A percentile compares a stretch with the other conserved stretches of the same genome.
Conservation (phyloP, 2,329 filamentous ascomycete genomes). For the Xylariaceae sp. region DNA sequence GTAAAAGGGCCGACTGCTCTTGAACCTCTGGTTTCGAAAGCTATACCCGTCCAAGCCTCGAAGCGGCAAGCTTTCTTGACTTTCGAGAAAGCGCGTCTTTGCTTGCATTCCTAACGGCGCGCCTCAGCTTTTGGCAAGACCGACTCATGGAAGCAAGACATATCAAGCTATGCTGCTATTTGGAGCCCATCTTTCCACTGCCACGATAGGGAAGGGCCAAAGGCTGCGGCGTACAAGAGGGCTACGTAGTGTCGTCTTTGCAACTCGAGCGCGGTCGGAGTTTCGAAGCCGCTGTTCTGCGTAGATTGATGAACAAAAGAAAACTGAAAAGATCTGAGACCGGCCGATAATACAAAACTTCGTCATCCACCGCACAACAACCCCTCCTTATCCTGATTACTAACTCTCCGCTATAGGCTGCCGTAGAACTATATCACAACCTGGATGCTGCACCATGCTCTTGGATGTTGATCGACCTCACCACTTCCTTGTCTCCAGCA, state of each 20-base stretch:
- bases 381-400: not conserved
- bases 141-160: conserved; percentile 10
- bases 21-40: conserved; percentile 34
- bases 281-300: conserved; percentile 46
- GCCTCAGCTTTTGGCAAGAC: conserved; percentile 8
- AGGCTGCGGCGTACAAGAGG: conserved; percentile 52
- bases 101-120: conserved; percentile 1
- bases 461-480: too few relatives aligned
- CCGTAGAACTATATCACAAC: too few relatives aligned
- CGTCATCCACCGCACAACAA: not conserved
- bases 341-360: conserved; percentile 11
- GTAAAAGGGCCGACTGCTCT: conserved; percentile 44
- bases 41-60: conserved; percentile 24
- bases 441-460: too few relatives aligned
- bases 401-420: not conserved
- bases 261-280: conserved; percentile 18
- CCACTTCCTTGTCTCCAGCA: too few relatives aligned
- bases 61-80: conserved; percentile 15
- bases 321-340: conserved; percentile 78
- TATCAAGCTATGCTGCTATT: conserved; percentile 36
- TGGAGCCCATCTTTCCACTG: conserved; percentile 47
- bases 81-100: conserved; percentile 16
- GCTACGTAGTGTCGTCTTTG: conserved; percentile 4
- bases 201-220: conserved; percentile 49
- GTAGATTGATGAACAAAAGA: conserved; percentile 46